phyloP scores from a whole-genome alignment of 1,284 basidiomycete species.

The Ceratobasidium sp. region DNA sequence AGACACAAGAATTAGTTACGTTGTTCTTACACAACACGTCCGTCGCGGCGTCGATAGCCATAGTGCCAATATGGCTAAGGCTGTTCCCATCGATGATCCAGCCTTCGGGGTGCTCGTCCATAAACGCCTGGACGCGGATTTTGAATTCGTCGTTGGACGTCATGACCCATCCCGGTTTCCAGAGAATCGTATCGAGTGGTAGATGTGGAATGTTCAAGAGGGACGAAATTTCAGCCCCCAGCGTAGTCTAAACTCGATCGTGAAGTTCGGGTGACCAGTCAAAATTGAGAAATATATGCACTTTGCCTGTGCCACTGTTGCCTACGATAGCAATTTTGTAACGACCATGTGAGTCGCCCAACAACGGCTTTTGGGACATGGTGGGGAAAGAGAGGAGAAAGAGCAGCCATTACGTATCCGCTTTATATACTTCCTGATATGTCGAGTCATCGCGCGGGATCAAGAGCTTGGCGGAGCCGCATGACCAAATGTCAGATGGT shows the following conservation, averaged over 20 bases:
- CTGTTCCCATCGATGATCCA: conserved; percentile 32
- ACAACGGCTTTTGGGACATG: neutral
- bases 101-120: conserved; percentile 13
- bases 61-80: conserved; percentile 21
- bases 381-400: neutral
- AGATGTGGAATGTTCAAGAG: conserved; percentile 10
- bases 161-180: conserved; percentile 33
- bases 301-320: conserved; percentile 34
- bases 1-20: neutral
- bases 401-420: neutral
- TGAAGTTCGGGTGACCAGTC: neutral
- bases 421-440: neutral
- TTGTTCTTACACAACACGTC: conserved; percentile 29
- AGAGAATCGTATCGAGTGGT: conserved; percentile 15
- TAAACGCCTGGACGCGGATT: neutral
- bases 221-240: neutral
- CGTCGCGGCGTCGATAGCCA: conserved; percentile 14
- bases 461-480: too few relatives aligned
- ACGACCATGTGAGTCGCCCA: conserved; percentile 22
- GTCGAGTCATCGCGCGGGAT: conserved; percentile 11
- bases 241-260: neutral
- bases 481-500: too few relatives aligned
- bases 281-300: neutral
- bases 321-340: conserved; percentile 40
- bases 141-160: conserved; percentile 28